phyloP scores from a whole-genome alignment of 176 grass and related monocot species.

The Juncus effusus region DNA sequence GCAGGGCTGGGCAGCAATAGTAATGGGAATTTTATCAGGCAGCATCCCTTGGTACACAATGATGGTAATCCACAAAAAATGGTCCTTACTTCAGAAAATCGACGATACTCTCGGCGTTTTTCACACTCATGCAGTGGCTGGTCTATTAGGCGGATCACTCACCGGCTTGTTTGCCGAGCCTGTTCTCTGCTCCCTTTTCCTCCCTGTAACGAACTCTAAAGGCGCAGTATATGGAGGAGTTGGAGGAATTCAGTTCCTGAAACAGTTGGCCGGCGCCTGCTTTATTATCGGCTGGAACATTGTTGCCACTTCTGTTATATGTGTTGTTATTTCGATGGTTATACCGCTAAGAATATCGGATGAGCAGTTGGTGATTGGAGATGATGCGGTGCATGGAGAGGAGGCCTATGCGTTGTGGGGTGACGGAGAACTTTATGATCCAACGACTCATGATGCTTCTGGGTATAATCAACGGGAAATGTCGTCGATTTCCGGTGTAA shows the following conservation, averaged over 20 bases:
- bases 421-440: constrained; percentile 78
- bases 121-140: constrained; percentile 69
- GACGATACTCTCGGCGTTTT: constrained; percentile 73
- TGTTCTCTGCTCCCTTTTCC: constrained; percentile 51
- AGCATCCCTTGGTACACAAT: constrained; percentile 77
- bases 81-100: constrained; percentile 32
- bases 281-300: constrained; percentile 66
- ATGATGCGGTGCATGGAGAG: constrained; percentile 88
- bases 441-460: constrained; percentile 36
- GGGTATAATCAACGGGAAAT: background rate
- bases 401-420: constrained; percentile 96
- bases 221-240: constrained; percentile 52
- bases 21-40: constrained; percentile 59
- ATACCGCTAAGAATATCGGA: constrained; percentile 57
- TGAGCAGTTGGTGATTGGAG: constrained; percentile 57
- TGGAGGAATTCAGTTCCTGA: constrained; percentile 32
- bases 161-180: constrained; percentile 45
- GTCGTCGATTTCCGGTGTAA: constrained; percentile 3
- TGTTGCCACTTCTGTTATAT: constrained; percentile 43
- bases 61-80: constrained; percentile 75
- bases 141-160: constrained; percentile 39
- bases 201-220: constrained; percentile 39
- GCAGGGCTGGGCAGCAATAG: constrained; percentile 62
- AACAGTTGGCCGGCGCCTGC: constrained; percentile 47
- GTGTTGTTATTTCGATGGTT: constrained; percentile 40